Evolutionary conservation across 768 basidiomycete genomes (phyloP).

Genomic region (Termitomyces sp.): DNA sequence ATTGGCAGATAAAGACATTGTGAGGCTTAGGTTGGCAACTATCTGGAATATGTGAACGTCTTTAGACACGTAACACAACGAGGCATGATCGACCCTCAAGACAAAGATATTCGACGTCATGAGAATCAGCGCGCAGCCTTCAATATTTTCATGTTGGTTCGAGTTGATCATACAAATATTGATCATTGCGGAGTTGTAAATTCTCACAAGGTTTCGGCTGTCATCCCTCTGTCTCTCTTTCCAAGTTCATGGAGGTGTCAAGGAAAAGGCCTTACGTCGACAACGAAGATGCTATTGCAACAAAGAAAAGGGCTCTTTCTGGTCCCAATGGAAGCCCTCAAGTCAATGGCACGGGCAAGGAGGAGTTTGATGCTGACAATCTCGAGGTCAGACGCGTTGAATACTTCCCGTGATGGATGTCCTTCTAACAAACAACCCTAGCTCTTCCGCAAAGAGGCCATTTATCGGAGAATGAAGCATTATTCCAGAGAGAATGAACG

Average conservation of each 20-base stretch:
- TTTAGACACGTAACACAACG: neutral
- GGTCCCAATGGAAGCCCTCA: constrained; percentile 47
- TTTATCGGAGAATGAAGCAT: constrained; percentile 79
- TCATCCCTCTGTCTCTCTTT: constrained; percentile 14
- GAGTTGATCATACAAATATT: constrained; percentile 2
- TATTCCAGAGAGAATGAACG: constrained; percentile 75
- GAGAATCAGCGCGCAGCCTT: neutral
- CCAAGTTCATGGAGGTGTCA: constrained; percentile 40
- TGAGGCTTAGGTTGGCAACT: constrained; percentile 28
- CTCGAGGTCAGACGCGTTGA: constrained; percentile 51
- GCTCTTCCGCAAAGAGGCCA: constrained; percentile 85
- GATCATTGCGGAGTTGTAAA: constrained; percentile 34
- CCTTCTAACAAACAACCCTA: constrained; percentile 25
- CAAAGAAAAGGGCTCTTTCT: constrained; percentile 55
- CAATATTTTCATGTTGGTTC: neutral
- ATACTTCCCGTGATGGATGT: constrained; percentile 8
- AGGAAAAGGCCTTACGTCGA: constrained; percentile 55
- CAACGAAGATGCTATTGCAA: constrained; percentile 39
- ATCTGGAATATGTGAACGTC: neutral
- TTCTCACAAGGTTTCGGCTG: constrained; percentile 15
- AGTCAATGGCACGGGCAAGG: constrained; percentile 43
- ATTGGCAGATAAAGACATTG: constrained; percentile 24
- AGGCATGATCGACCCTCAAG: neutral
- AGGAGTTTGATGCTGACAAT: constrained; percentile 49
- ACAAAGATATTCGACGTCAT: neutral